Conservation (phyloP, 176 grass and related monocot species). For the Carex pumila region DNA sequence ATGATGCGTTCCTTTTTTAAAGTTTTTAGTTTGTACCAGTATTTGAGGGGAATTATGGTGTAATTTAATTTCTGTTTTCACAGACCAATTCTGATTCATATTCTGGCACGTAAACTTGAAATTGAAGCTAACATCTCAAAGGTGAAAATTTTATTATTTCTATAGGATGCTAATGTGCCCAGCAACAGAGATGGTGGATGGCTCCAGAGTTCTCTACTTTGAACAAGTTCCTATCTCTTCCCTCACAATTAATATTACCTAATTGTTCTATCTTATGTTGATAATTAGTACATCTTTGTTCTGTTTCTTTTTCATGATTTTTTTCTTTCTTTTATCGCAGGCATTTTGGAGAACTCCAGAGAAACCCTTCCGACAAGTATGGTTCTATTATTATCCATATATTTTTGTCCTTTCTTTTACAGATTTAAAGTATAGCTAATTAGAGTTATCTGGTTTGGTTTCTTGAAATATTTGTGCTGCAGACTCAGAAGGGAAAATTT, state of each 20-base stretch:
- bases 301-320: neutral
- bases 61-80: neutral
- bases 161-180: slow-evolving; percentile 82
- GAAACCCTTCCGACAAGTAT: slow-evolving; percentile 98
- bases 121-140: neutral
- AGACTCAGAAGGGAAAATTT: neutral
- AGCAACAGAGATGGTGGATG: slow-evolving; percentile 96
- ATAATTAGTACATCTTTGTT: neutral
- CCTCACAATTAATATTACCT: neutral
- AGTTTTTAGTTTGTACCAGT: neutral
- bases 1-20: neutral
- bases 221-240: slow-evolving; percentile 47
- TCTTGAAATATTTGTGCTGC: neutral
- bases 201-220: slow-evolving; percentile 90
- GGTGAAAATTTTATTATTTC: slow-evolving; percentile 10
- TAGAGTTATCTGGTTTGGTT: neutral
- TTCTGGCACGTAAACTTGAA: neutral
- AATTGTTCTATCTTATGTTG: slow-evolving; percentile 10
- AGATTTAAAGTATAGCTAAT: neutral
- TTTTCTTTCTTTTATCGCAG: slow-evolving; percentile 22
- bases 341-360: slow-evolving; percentile 99
- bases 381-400: slow-evolving; percentile 18
- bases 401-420: neutral
- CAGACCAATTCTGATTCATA: neutral
- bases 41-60: neutral